Evolutionary conservation across 306 rosid genomes (phyloP), one percentile per base, ranked within the genome.

Genomic region (Fagus crenata): DNA sequence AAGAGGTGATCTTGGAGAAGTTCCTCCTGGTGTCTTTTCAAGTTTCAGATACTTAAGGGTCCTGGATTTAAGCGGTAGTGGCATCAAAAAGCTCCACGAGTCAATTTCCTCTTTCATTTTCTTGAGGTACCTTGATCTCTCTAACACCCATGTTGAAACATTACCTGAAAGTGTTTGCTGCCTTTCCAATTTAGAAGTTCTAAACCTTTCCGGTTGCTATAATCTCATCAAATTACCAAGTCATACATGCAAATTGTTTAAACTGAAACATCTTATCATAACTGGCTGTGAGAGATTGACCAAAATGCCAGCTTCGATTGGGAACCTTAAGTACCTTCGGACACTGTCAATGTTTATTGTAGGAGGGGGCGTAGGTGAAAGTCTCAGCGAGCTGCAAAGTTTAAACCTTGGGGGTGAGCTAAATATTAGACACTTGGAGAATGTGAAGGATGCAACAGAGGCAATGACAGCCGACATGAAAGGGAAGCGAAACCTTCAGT

Each of bases 291-390:
- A 74, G 51, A 69, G 70, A 39, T 18, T 82, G 22, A 4, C 74
- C 17, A 3, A 75, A 41, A 37, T 74, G 56, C 82, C 80, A 13
- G 40, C 65, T 40, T 6, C 31, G 15, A 74, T 74, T 0, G 80
- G 63, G 43, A 36, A 3, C 1, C 28, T 78, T 49, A 1, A 4
- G 7, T 7, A 69, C 6, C 77, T 82, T 41, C 74, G 64, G 14
- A 78, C 80, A 14, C 63, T 75, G 39, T 72, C 86, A 3, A 17
- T 83, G 22, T 78, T 60, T 46, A 78, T 83, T 55, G 68, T 56
- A 6, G 83, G 75, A 13, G 63, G 3, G 4, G 54, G 32, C 6
- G 1, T 14, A 7, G 68, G 4, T 4, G 58, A 69, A 51, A 61
- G 67, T 65, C 71, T 81, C 15, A 15, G 7, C 6, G 67, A 81